Base-by-base conservation (phyloP, 2,329 filamentous ascomycete genomes). In the Clarireedia hainanense region DNA sequence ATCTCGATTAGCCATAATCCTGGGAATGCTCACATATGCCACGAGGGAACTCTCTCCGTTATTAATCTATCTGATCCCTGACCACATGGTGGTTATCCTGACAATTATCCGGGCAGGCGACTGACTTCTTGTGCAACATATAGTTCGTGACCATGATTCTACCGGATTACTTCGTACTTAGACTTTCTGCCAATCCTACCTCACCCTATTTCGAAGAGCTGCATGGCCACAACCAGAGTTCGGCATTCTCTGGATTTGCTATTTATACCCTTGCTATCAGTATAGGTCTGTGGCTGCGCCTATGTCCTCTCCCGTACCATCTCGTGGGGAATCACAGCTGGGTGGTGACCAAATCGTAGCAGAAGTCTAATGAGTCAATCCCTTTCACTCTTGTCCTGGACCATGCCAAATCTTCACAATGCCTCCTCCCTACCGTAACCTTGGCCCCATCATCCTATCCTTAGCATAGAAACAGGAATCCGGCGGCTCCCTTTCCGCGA, bases 61-160 rank as follows among this genome's bases (percentile, higher is more conserved):
- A 15, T 52, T 53, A 20, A 54, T 43, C 36, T 48, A 42, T 49
- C 40, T 40, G 23, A 54, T 49, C 52, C 52, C 34, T 54, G 52
- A 23, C 34, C 43, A 27, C 37, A 48, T 30, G 34, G 49, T 49
- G 52, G 23, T 26, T 30, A 24, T 26, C 50, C 42, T 24, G 42
- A 49, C 26, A 10, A 55, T 43, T 50, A 43, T 17, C 45, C 30
- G 30, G 10, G 30, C 52, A 23, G 36, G 4, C 14, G 27, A 54
- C 42, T 46, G 20, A 26, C 42, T 26, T n/a, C 52, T 54, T 50
- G 45, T 54, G 45, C 36, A 42, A 54, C 36, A 17, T 26, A n/a
- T 36, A n/a, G 17, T 27, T 43, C 27, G 34, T 42, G 24, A 50
- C 37, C 26, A 24, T 48, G 6, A 4, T 14, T 42, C 37, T 9